Base-by-base conservation (phyloP, 179 eudicot species). In the Patellifolia procumbens region DNA sequence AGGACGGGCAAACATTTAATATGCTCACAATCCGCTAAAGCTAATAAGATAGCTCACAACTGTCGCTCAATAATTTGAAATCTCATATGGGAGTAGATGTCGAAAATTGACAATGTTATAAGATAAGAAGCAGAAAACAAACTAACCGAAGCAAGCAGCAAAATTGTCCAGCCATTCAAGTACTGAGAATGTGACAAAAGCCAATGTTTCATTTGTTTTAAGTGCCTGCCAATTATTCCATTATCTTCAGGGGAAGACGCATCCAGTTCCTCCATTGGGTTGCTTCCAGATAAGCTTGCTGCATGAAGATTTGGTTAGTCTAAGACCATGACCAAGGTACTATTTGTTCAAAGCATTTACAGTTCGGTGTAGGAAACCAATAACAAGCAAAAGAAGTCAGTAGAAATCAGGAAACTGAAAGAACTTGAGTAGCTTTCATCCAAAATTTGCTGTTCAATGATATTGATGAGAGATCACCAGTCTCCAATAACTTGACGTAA, bases 81-180 rank as follows among this genome's bases (percentile, higher is more conserved):
- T 7, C 43, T 39, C 9, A 39, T 39, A 39, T 39, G 43, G 43
- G 16, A 24, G 24, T 2, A 72, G 4, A 39, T 11, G 43, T 12
- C 15, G 31, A 56, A 74, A 7, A 42, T 24, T 13, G 15, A 64
- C 24, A 31, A n/a, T 15, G 51, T 17, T 13, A 46, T 37, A 46
- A 55, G 24, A 55, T 26, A 56, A 46, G 28, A 8, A 37, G 81
- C 68, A 56, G 66, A 81, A 48, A 72, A 74, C 22, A 79, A 75
- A 88, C 97, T 89, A 58, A 95, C 99, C 86, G 98, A 95, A 81
- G 99, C 99, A 81, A 93, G 97, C 75, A 91, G 78, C 80, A 95
- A 81, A 80, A 95, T 91, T n/a, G 99, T 88, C 81, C 88, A 84
- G 82, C 89, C 93, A 85, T 95, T 95, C 84, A 95, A 78, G 80